A percentile compares a stretch with the other conserved stretches of the same genome.
These are phyloP conservation scores for Keithomyces neogunnii DNA, from an alignment of 2,329 filamentous ascomycete genomes.

Conservation along the genomic window DNA sequence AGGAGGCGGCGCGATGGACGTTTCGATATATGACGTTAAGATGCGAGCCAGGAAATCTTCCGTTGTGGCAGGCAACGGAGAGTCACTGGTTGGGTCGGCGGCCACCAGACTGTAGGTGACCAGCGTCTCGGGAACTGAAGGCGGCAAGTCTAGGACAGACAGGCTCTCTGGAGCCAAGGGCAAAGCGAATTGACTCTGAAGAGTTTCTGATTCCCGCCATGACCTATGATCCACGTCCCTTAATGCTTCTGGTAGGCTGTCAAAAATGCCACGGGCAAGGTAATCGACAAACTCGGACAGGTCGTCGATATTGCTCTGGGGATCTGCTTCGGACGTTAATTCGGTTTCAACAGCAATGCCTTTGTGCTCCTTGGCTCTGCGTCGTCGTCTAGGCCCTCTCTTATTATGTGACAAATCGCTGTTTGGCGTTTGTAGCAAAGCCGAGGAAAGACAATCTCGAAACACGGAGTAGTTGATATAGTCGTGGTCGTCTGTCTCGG, in stretches of 20 bases:
- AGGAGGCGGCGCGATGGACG: constrained; percentile 53
- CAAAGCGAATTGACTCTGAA: constrained; percentile 47
- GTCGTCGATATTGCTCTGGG: constrained; percentile 44
- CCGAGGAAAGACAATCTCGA: constrained; percentile 52
- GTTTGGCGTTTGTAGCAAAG: background rate
- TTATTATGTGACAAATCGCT: background rate
- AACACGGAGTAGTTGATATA: constrained; percentile 45
- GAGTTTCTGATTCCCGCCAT: constrained; percentile 29
- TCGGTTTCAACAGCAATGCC: background rate
- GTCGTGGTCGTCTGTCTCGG: background rate
- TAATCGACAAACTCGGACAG: constrained; percentile 77
- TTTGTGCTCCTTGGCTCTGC: constrained; percentile 18
- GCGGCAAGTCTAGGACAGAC: constrained; percentile 40
- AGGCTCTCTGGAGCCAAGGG: constrained; percentile 49
- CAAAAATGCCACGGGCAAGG: constrained; percentile 61
- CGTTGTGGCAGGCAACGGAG: constrained; percentile 28
- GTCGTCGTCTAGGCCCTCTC: constrained; percentile 36
- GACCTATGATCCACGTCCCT: constrained; percentile 52
- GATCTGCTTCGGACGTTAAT: background rate
- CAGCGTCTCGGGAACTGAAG: constrained; percentile 58
- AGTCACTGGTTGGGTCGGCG: constrained; percentile 22
- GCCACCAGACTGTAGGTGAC: constrained; percentile 55
- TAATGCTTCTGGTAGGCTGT: constrained; percentile 51
- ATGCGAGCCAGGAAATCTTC: constrained; percentile 54
- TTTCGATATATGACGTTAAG: constrained; percentile 52